Evolutionary conservation across 371 early-diverging fungal species (phyloP).

Genomic region (Chytridiales sp.): DNA sequence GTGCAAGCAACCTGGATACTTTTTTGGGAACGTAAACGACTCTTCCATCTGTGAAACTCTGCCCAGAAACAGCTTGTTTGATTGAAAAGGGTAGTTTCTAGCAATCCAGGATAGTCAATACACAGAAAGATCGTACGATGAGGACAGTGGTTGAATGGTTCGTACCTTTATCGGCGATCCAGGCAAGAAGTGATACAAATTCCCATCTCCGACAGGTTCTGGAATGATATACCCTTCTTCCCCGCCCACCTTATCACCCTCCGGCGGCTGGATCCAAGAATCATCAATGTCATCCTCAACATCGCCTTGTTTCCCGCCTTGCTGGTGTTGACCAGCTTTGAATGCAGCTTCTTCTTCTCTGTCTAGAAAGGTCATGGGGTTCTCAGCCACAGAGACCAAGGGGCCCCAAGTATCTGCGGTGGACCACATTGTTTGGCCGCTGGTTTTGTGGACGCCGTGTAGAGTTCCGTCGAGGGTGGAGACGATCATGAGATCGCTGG

Average conservation of each 20-base stretch:
- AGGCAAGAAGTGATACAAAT: slow-evolving; percentile 63
- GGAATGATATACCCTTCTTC: slow-evolving; percentile 63
- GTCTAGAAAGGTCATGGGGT: too few relatives aligned
- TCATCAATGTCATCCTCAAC: too few relatives aligned
- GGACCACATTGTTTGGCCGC: slow-evolving; percentile 59
- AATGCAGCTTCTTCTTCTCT: too few relatives aligned
- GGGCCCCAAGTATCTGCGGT: slow-evolving; percentile 37
- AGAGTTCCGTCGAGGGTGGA: slow-evolving; percentile 65
- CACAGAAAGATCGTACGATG: not conserved
- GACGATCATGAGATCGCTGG: slow-evolving; percentile 42
- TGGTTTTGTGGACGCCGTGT: slow-evolving; percentile 53
- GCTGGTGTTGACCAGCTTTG: too few relatives aligned
- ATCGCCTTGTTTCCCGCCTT: too few relatives aligned
- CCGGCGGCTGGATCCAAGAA: not conserved
- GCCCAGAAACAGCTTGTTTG: slow-evolving; percentile 61
- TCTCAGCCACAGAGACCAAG: slow-evolving; percentile 33
- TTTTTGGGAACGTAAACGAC: slow-evolving; percentile 70
- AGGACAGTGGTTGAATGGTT: not conserved
- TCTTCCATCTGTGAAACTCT: slow-evolving; percentile 60
- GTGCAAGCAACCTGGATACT: slow-evolving; percentile 62
- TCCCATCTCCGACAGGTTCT: slow-evolving; percentile 76
- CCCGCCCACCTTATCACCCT: too few relatives aligned
- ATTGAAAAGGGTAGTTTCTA: slow-evolving; percentile 73
- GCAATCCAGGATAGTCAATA: not conserved
- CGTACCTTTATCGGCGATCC: slow-evolving; percentile 59